phyloP scores from a whole-genome alignment of 2,329 filamentous ascomycete species.

The Lasiodiplodia sp. region DNA sequence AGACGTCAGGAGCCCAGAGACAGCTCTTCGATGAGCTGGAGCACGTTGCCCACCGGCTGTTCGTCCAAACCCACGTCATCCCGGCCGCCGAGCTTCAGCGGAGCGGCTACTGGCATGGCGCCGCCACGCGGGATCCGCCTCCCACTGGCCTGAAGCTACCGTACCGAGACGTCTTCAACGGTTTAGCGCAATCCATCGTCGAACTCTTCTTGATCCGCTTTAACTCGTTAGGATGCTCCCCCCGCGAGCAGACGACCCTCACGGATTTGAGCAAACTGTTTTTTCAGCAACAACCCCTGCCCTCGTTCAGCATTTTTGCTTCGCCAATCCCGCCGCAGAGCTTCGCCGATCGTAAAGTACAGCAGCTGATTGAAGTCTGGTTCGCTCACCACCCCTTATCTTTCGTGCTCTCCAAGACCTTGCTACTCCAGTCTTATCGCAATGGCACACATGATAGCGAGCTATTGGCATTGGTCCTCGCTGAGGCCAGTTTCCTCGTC shows the following conservation, averaged over 20 bases:
- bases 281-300: not conserved
- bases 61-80: not conserved
- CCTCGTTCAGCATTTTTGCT: not conserved
- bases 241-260: slow-evolving; percentile 7
- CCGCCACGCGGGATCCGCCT: not conserved
- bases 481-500: slow-evolving; percentile 48
- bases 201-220: slow-evolving; percentile 8
- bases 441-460: slow-evolving; percentile 51
- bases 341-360: slow-evolving; percentile 13
- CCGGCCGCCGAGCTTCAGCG: not conserved
- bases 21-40: slow-evolving; percentile 8
- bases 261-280: not conserved
- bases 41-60: not conserved
- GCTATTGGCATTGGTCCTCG: slow-evolving; percentile 50
- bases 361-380: slow-evolving; percentile 51
- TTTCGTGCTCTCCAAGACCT: slow-evolving; percentile 51
- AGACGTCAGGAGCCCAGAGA: not conserved
- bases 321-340: slow-evolving; percentile 1
- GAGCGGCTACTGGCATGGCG: slow-evolving; percentile 15
- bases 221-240: slow-evolving; percentile 8
- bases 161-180: slow-evolving; percentile 15
- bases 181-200: slow-evolving; percentile 8
- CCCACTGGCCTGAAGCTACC: slow-evolving; percentile 5
- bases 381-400: slow-evolving; percentile 52
- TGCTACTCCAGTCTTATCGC: slow-evolving; percentile 49